Conservation (phyloP, 768 basidiomycete genomes). For the Suillus subalutaceus region DNA sequence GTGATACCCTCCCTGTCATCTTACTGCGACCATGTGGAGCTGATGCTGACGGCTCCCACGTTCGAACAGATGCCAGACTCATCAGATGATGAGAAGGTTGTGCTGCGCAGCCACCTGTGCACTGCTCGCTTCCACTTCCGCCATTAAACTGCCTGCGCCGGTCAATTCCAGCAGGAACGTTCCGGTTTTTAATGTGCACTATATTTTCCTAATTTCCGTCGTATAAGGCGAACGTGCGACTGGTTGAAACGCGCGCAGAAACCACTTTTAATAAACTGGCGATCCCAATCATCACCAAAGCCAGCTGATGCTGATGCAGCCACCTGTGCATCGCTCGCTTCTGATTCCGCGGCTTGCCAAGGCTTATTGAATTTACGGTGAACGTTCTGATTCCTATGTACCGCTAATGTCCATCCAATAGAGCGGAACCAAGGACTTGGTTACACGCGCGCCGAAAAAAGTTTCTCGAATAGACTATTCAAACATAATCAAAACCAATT, state of each 20-base stretch:
- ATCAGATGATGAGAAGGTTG: neutral
- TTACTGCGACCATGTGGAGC: neutral
- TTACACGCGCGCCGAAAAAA: neutral
- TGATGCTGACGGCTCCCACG: neutral
- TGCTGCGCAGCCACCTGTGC: neutral
- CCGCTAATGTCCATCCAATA: neutral
- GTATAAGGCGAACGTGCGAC: neutral
- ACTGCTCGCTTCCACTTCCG: neutral
- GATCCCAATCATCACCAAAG: too few relatives aligned
- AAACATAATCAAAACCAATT: neutral
- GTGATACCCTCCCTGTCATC: neutral
- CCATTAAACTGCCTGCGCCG: neutral
- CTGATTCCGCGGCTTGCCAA: neutral
- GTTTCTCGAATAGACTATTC: neutral
- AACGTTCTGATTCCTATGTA: neutral
- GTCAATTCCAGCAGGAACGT: neutral
- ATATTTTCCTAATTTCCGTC: neutral
- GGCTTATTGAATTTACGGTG: neutral
- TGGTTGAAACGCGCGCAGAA: neutral
- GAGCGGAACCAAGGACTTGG: neutral
- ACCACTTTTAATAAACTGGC: neutral
- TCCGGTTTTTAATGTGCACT: neutral
- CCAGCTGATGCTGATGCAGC: neutral
- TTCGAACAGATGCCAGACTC: neutral
- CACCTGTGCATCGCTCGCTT: neutral